Base-by-base conservation (phyloP, 2,329 filamentous ascomycete species). In the Fusarium guadeloupense region DNA sequence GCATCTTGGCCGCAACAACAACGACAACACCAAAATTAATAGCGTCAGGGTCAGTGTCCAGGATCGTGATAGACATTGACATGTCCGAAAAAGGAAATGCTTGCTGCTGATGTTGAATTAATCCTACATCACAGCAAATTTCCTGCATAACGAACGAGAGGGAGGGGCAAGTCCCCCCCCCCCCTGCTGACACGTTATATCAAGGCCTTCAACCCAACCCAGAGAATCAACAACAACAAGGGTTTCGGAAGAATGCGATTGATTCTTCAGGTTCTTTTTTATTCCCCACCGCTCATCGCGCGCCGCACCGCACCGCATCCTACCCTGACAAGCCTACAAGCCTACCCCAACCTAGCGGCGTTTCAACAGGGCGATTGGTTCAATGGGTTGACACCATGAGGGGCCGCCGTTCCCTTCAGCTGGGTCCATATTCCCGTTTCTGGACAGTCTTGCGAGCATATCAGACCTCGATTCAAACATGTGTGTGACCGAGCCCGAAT, bases 391-490 rank as follows among this genome's bases (percentile, higher is more conserved):
- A 64, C 59, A 53, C 63, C 43, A 64, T 63, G 63, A 67, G 54
- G 59, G 59, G 52, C 53, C 10, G 35, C 60, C 30, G 63, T 63
- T 63, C 59, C 61, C 47, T 59, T 40, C 51, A 56, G 45, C 46
- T 62, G 54, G 66, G 45, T 50, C 49, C 51, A 52, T 53, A 64
- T 71, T 65, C 65, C 71, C 50, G 45, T 67, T 73, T 73, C 41
- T 62, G 71, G 71, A 59, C 58, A 73, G 62, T 68, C 69, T 74
- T 74, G 71, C 71, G 71, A 74, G 62, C 35, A 61, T 59, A 59
- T 52, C 41, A 60, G 41, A 54, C 54, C 46, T 51, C 28, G 28
- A 59, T 44, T 43, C 39, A 53, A 45, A 16, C 6, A 43, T 40
- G 46, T 35, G 26, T 30, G 30, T 39, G 23, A 25, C 37, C 44